phyloP scores from a whole-genome alignment of 805 yeast genomes.

The Saccharomycopsis malanga region DNA sequence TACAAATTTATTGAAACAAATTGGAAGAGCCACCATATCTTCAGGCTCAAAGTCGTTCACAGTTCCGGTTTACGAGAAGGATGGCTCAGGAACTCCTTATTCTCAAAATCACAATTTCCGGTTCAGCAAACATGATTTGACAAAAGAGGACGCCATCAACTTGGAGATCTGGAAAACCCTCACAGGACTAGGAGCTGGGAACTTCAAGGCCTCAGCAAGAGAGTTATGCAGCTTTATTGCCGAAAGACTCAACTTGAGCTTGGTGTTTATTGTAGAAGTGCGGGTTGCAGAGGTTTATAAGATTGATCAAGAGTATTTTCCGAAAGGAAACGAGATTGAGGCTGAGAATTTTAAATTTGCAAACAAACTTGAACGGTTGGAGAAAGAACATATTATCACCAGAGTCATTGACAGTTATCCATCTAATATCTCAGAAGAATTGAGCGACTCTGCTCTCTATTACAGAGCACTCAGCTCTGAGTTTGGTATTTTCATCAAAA shows the following conservation, averaged over 20 bases:
- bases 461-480: conserved; percentile 42
- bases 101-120: conserved; percentile 41
- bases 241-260: conserved; percentile 32
- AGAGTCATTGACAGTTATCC: conserved; percentile 39
- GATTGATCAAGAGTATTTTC: conserved; percentile 38
- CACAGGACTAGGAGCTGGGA: conserved; percentile 31
- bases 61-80: conserved; percentile 47
- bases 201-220: conserved; percentile 39
- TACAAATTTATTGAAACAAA: conserved; percentile 32
- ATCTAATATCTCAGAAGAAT: conserved; percentile 18
- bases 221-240: conserved; percentile 34
- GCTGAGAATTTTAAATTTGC: conserved; percentile 38
- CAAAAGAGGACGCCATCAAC: conserved; percentile 28
- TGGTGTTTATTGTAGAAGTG: conserved; percentile 46
- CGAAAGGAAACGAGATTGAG: conserved; percentile 38
- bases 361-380: conserved; percentile 31
- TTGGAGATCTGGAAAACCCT: conserved; percentile 33
- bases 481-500: conserved; percentile 41
- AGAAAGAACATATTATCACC: conserved; percentile 36
- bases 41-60: conserved; percentile 28
- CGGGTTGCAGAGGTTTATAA: conserved; percentile 41
- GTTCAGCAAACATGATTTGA: conserved; percentile 30
- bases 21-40: conserved; percentile 54
- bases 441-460: conserved; percentile 35
- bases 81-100: conserved; percentile 60